Evolutionary conservation across 1,139 yeast species (phyloP).

Genomic region (Scheffersomyces stambukii): DNA sequence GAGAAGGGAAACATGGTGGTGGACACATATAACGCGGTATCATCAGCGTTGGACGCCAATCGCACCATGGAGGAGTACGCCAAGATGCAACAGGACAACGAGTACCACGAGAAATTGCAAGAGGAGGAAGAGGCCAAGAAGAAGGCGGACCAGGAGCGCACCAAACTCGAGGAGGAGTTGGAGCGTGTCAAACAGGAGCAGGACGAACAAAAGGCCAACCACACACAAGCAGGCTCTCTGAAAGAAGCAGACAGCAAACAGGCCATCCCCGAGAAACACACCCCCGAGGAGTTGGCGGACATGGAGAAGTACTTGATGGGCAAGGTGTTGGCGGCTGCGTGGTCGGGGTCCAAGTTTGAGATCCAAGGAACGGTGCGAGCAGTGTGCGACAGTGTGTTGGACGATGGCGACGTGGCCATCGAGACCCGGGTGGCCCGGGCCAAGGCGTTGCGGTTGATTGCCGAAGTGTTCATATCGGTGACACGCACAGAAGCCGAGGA

Average conservation of each 20-base stretch:
- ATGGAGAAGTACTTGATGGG: slow-evolving; percentile 86
- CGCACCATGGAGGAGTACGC: slow-evolving; percentile 80
- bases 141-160: slow-evolving; percentile 14
- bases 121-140: slow-evolving; percentile 27
- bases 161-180: slow-evolving; percentile 18
- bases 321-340: slow-evolving; percentile 89
- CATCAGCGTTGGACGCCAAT: slow-evolving; percentile 88
- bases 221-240: slow-evolving; percentile 8
- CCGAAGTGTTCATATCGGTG: slow-evolving; percentile 63
- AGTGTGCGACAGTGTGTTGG: slow-evolving; percentile 78
- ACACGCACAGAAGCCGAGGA: slow-evolving; percentile 80
- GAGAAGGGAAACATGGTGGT: slow-evolving; percentile 84
- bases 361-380: slow-evolving; percentile 83
- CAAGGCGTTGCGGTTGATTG: slow-evolving; percentile 68
- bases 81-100: slow-evolving; percentile 61
- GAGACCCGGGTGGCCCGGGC: slow-evolving; percentile 71
- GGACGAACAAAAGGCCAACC: slow-evolving; percentile 9
- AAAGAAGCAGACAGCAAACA: slow-evolving; percentile 3
- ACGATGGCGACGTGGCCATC: slow-evolving; percentile 54
- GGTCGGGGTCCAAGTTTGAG: slow-evolving; percentile 92
- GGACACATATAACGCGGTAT: slow-evolving; percentile 82
- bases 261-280: slow-evolving; percentile 49
- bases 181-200: slow-evolving; percentile 15
- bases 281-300: slow-evolving; percentile 78
- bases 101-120: slow-evolving; percentile 41